Base-by-base conservation (phyloP, 306 rosid species). In the Macrotyloma uniflorum region DNA sequence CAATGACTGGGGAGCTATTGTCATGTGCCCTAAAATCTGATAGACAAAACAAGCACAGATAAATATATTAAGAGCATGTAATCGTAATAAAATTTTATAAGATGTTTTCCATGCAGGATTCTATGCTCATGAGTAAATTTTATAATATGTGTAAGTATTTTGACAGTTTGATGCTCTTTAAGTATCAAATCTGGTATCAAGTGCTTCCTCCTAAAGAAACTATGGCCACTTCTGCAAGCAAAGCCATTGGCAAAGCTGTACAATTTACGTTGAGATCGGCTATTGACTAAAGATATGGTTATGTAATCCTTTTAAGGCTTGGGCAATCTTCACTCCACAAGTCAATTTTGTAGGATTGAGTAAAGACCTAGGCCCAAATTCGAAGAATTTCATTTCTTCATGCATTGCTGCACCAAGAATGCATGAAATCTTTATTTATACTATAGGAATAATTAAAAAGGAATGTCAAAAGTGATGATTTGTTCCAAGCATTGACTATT, bases 21-120 rank as follows among this genome's bases (percentile, higher is more conserved):
- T 86, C 96, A 87, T 85, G 86, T 88, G 81, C 78, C 97, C 97
- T 57, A 91, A 81, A 67, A 95, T 79, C 99, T 95, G 91, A 76
- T 67, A 89, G 54, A 49, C 63, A 45, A 85, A 86, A 64, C 50
- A 72, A 83, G 14, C 53, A 75, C 77, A 28, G 11, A 28, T 79
- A 50, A 81, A 70, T 72, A 74, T 82, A 9, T 13, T 50, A 30
- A 26, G 61, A 33, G 49, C 51, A 71, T 69, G 30, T 33, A 77
- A 64, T 63, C 47, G 20, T 8, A 53, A 49, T 10, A 74, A 10
- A 65, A 38, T 16, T 70, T 22, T 47, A 55, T n/a, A 55, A 32
- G 80, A 51, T 67, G 58, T 32, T 40, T 70, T 65, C 6, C 68
- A 26, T 32, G 81, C 57, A 32, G 12, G 65, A 66, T 68, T 75